A percentile compares a stretch with the other conserved stretches of the same genome.
phyloP scores from a whole-genome alignment of 2,329 filamentous ascomycete genomes.

The Colletotrichum sp. region DNA sequence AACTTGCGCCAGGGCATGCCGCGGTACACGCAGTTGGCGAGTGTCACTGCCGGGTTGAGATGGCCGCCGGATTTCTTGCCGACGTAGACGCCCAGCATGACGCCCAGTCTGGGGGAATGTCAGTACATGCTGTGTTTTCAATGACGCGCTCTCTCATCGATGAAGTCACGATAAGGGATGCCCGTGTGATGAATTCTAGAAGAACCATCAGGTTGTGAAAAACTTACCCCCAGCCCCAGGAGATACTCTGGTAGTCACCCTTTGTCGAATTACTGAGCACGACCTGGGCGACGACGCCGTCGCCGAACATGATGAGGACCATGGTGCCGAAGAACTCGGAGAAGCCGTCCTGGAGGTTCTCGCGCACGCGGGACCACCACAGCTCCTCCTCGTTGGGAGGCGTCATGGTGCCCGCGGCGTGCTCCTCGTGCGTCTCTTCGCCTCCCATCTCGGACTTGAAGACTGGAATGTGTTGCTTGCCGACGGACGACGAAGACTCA shows the following conservation, averaged over 20 bases:
- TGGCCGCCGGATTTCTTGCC: conserved; percentile 70
- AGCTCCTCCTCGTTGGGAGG: conserved; percentile 28
- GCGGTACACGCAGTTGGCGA: conserved; percentile 72
- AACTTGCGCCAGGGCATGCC: conserved; percentile 73
- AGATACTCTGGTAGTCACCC: conserved; percentile 55
- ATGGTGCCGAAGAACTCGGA: conserved; percentile 74
- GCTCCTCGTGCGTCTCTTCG: conserved; percentile 23
- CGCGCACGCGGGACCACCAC: conserved; percentile 59
- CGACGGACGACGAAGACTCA: conserved; percentile 34
- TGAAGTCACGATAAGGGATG: neutral
- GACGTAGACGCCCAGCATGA: conserved; percentile 75
- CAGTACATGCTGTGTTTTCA: neutral
- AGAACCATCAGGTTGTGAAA: neutral
- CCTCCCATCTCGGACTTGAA: conserved; percentile 36
- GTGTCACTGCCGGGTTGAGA: conserved; percentile 74
- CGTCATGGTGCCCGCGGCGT: conserved; percentile 16
- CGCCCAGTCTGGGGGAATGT: conserved; percentile 53
- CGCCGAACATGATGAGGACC: conserved; percentile 71
- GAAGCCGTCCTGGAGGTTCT: conserved; percentile 60
- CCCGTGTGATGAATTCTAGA: neutral
- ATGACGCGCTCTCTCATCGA: neutral
- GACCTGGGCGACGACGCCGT: conserved; percentile 75
- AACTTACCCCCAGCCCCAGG: conserved; percentile 56
- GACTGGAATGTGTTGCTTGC: conserved; percentile 32
- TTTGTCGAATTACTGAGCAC: conserved; percentile 56